These are phyloP conservation scores for Strombidium stylifer DNA, from an alignment of 73 alveolate species.

Conservation along the genomic window DNA sequence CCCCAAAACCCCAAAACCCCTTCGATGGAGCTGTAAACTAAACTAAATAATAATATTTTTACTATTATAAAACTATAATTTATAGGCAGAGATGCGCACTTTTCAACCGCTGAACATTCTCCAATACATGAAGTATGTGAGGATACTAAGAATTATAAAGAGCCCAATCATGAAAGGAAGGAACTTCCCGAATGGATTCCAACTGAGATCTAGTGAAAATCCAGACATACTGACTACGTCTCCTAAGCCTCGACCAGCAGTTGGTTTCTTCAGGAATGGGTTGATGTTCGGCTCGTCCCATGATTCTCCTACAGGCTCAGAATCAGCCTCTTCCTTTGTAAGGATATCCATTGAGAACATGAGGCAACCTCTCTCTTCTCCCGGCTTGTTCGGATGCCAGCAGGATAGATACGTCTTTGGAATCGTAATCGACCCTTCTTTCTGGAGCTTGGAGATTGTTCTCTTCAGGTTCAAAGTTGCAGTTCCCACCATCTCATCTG, in stretches of 20 bases:
- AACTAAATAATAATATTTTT: no score
- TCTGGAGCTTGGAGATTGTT: constrained; percentile 53
- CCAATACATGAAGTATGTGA: no score
- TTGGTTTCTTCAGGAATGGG: constrained; percentile 87
- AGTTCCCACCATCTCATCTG: constrained; percentile 71
- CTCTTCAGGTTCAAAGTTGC: constrained; percentile 62
- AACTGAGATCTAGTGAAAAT: constrained; percentile 62
- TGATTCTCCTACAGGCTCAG: constrained; percentile 90
- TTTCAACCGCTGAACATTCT: no score
- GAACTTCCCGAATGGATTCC: constrained; percentile 62
- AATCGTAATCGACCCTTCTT: constrained; percentile 77
- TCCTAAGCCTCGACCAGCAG: constrained; percentile 89
- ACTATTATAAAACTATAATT: no score
- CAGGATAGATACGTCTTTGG: constrained; percentile 63
- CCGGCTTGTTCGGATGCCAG: constrained; percentile 63
- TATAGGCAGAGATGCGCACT: no score
- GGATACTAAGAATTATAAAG: no score
- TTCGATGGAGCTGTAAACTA: no score
- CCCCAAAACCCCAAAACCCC: no score
- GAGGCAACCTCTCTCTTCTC: constrained; percentile 57
- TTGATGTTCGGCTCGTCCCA: constrained; percentile 94
- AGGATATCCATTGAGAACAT: constrained; percentile 60
- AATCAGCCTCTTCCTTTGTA: constrained; percentile 65
- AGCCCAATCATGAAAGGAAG: no score
- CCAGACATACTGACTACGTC: no score